A percentile compares a stretch with the other conserved stretches of the same genome.
phyloP scores from a whole-genome alignment of 2,329 filamentous ascomycete genomes.

The Phialocephala sp. region DNA sequence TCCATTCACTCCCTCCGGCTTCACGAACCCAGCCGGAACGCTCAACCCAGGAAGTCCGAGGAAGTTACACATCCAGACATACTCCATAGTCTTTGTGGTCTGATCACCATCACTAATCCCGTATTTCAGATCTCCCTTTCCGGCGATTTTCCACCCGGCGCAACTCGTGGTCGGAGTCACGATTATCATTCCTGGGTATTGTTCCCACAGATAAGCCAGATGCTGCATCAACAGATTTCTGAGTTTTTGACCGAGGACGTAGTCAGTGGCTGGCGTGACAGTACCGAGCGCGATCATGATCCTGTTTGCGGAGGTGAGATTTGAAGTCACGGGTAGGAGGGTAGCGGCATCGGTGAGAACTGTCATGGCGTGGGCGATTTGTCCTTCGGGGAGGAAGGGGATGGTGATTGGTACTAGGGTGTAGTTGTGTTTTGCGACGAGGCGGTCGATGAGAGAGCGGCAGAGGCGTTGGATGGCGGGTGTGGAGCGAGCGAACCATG shows the following conservation, averaged over 20 bases:
- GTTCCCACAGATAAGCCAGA: constrained; percentile 70
- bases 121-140: constrained; percentile 63
- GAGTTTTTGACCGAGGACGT: constrained; percentile 73
- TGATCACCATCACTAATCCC: constrained; percentile 76
- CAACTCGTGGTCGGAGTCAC: constrained; percentile 78
- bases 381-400: constrained; percentile 70
- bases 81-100: constrained; percentile 79
- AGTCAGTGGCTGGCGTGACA: constrained; percentile 70
- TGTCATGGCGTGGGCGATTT: constrained; percentile 76
- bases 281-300: constrained; percentile 69
- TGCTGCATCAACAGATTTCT: constrained; percentile 80
- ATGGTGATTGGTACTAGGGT: constrained; percentile 63
- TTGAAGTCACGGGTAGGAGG: constrained; percentile 37
- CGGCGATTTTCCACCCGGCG: constrained; percentile 71
- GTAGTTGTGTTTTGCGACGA: constrained; percentile 56
- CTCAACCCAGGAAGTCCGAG: constrained; percentile 76
- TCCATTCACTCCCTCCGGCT: constrained; percentile 26
- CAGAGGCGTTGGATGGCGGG: constrained; percentile 66
- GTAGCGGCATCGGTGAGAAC: constrained; percentile 74
- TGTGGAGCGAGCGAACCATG: constrained; percentile 74
- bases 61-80: constrained; percentile 83
- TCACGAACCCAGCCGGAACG: constrained; percentile 74
- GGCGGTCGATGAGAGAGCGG: constrained; percentile 63
- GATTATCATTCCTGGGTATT: constrained; percentile 76
- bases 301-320: constrained; percentile 62